Base-by-base conservation (phyloP, 2,329 filamentous ascomycete genomes). In the Triangularia verruculosa region DNA sequence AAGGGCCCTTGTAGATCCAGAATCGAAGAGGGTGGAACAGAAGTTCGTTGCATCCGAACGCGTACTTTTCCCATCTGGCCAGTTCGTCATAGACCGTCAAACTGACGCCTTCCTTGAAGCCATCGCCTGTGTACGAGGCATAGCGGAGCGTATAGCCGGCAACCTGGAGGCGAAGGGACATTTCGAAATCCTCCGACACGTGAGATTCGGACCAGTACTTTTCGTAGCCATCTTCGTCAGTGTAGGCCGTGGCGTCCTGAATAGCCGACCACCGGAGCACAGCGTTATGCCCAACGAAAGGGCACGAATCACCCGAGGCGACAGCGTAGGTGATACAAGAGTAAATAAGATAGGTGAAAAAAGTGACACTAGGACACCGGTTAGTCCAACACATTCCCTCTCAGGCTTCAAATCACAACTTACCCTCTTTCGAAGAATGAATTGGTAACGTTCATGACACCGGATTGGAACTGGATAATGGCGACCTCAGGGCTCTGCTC, bases 11-110 rank as follows among this genome's bases (percentile, higher is more conserved):
- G 68, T 78, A 81, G 28, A 83, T 68, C 89, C 89, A 91, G 66
- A 81, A 78, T 58, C 82, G 78, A 43, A 91, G 74, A 0, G 89
- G 89, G 69, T 90, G 81, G 78, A 91, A 91, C 17, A 93, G 80
- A 61, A 93, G 81, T 78, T 93, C 90, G 74, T 90, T 91, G 76
- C 91, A 93, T 28, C 90, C 90, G 70, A 92, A 93, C 2, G 91
- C 91, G 72, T 92, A 93, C 76, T 94, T 94, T 73, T 94, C 90
- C 90, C 91, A 94, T 64, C 91, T 88, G 2, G 89, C 88, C 62
- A 94, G 81, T 75, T 93, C 91, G 75, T 93, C 91, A 72, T 93
- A 93, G 4, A 93, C 89, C 0, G 90, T 93, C 66, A 94, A 79
- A 2, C 90, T 93, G 61, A 93, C 91, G 68, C 91, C 91, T 73